Percentiles rank a stretch among this genome's conserved stretches.
phyloP scores from a whole-genome alignment of 805 yeast species.

The Metschnikowia arizonensis region DNA sequence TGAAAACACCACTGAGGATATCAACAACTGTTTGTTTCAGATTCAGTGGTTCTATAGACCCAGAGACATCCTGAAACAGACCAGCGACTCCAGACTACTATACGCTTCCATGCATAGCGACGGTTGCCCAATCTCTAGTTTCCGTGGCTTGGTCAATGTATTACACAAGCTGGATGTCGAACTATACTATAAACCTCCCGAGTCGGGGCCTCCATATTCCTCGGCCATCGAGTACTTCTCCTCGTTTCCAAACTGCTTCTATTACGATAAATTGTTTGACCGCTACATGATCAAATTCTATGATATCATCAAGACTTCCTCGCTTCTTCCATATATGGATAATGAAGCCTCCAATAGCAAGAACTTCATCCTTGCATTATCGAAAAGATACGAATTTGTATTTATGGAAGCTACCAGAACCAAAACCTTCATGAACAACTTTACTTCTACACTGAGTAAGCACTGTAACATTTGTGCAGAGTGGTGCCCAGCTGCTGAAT shows the following conservation, averaged over 20 bases:
- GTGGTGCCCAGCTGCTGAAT: conserved; percentile 75
- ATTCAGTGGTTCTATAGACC: conserved; percentile 93
- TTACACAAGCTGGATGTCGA: conserved; percentile 63
- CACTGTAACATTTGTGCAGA: conserved; percentile 73
- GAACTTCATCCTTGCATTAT: conserved; percentile 56
- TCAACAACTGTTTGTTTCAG: conserved; percentile 54
- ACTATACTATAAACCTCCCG: conserved; percentile 27
- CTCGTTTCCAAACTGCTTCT: conserved; percentile 64
- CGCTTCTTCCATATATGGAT: conserved; percentile 35
- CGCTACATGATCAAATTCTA: conserved; percentile 79
- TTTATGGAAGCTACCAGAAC: conserved; percentile 69
- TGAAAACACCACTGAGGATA: conserved; percentile 20
- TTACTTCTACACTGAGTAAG: conserved; percentile 45
- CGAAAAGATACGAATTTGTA: conserved; percentile 65
- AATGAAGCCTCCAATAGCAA: conserved; percentile 49
- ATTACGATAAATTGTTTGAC: conserved; percentile 82
- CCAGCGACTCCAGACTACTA: conserved; percentile 68
- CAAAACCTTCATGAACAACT: conserved; percentile 57
- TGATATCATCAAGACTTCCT: conserved; percentile 64
- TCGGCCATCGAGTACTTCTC: conserved; percentile 47
- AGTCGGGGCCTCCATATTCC: conserved; percentile 8
- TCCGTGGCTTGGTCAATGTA: conserved; percentile 72
- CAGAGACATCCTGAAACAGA: conserved; percentile 66
- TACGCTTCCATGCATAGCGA: conserved; percentile 86
- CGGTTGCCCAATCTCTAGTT: conserved; percentile 68